Evolutionary conservation across 176 grass and related monocot genomes (phyloP).

Genomic region (Rhipidocladum racemiflorum): DNA sequence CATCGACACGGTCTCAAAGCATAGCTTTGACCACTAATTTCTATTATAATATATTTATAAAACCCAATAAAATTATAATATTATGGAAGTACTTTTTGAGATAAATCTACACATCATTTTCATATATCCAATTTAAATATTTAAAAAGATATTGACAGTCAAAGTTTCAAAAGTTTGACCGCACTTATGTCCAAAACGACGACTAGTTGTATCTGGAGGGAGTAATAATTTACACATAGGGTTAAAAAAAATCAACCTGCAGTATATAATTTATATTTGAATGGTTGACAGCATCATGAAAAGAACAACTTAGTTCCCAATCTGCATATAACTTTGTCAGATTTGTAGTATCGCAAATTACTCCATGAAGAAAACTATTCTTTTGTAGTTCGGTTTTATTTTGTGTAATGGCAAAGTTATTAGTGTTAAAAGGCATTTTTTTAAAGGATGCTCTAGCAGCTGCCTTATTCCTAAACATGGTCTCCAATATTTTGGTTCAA

Average conservation of each 20-base stretch:
- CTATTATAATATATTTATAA: too few relatives aligned
- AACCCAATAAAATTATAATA: too few relatives aligned
- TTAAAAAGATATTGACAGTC: too few relatives aligned
- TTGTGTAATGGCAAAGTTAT: background rate
- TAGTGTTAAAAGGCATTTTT: background rate
- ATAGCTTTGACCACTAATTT: too few relatives aligned
- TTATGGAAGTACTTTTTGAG: too few relatives aligned
- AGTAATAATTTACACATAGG: constrained; percentile 8
- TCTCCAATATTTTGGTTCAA: background rate
- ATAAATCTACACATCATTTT: too few relatives aligned
- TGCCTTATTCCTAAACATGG: background rate
- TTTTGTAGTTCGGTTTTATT: background rate
- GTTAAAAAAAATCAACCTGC: background rate
- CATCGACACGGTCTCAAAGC: too few relatives aligned
- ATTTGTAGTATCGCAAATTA: constrained; percentile 2
- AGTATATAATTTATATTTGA: constrained; percentile 4
- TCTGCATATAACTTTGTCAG: background rate
- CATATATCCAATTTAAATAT: too few relatives aligned
- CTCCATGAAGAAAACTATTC: background rate
- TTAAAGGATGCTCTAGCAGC: constrained; percentile 6
- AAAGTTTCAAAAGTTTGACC: too few relatives aligned
- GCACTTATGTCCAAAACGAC: too few relatives aligned
- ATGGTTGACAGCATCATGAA: background rate
- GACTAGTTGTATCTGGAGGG: too few relatives aligned
- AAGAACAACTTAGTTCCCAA: background rate